Percentiles rank a stretch among this genome's conserved stretches.
phyloP scores from a whole-genome alignment of 1,284 basidiomycete genomes.

The Apiotrichum montevideense region DNA sequence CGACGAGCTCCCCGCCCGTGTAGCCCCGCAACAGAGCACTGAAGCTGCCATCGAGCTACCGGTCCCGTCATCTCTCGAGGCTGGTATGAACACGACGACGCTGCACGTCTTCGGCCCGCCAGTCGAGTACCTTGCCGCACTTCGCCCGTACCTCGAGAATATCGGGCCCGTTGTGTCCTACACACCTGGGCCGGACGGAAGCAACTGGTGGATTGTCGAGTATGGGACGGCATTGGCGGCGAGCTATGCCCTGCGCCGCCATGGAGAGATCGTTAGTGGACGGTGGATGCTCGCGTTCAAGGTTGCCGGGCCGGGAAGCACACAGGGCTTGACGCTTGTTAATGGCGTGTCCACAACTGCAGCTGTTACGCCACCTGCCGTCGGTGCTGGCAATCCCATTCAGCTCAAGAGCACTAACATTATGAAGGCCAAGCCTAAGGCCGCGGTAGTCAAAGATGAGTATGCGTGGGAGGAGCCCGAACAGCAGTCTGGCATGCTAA shows the following conservation, averaged over 20 bases:
- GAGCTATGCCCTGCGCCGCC: conserved; percentile 31
- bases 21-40: background rate
- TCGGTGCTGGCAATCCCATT: conserved; percentile 24
- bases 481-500: conserved; percentile 22
- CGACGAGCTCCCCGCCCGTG: conserved; percentile 10
- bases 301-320: conserved; percentile 24
- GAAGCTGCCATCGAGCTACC: conserved; percentile 17
- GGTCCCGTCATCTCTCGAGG: conserved; percentile 27
- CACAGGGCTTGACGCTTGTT: conserved; percentile 24
- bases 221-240: conserved; percentile 30
- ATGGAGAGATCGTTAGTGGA: conserved; percentile 39
- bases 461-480: conserved; percentile 35
- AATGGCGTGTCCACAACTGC: conserved; percentile 4
- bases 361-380: background rate
- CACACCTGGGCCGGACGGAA: conserved; percentile 33
- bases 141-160: conserved; percentile 30
- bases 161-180: conserved; percentile 32
- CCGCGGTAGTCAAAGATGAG: conserved; percentile 19
- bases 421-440: conserved; percentile 20
- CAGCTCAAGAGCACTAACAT: conserved; percentile 22
- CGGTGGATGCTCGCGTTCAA: conserved; percentile 41
- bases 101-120: conserved; percentile 43
- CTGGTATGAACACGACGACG: conserved; percentile 26
- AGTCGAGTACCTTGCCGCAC: conserved; percentile 20
- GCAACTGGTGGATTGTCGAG: conserved; percentile 38